phyloP scores from a whole-genome alignment of 1,284 basidiomycete species.

The Athelia psychrophila region DNA sequence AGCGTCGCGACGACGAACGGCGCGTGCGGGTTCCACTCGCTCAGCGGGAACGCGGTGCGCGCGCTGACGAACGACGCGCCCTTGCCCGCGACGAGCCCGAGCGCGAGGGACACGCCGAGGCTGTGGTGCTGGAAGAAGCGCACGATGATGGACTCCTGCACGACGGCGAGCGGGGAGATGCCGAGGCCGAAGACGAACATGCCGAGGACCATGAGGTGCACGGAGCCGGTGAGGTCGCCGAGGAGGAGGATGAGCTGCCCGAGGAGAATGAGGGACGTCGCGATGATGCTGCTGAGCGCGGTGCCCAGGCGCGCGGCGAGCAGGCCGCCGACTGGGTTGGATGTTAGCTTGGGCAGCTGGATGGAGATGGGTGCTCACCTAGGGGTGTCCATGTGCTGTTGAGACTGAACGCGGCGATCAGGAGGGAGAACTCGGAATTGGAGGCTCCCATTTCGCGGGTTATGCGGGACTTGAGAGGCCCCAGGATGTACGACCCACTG shows the following conservation, averaged over 20 bases:
- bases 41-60: slow-evolving; percentile 72
- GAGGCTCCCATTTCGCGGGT: slow-evolving; percentile 71
- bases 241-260: slow-evolving; percentile 62
- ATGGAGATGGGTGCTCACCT: slow-evolving; percentile 21
- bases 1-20: slow-evolving; percentile 70
- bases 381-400: slow-evolving; percentile 84
- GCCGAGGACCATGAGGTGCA: slow-evolving; percentile 66
- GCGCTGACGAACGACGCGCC: slow-evolving; percentile 73
- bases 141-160: slow-evolving; percentile 78
- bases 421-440: slow-evolving; percentile 73
- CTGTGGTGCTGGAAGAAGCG: slow-evolving; percentile 77
- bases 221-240: slow-evolving; percentile 55
- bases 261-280: slow-evolving; percentile 66
- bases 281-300: slow-evolving; percentile 64
- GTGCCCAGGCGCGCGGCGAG: slow-evolving; percentile 68
- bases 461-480: slow-evolving; percentile 71
- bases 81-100: slow-evolving; percentile 78
- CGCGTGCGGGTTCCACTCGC: slow-evolving; percentile 66
- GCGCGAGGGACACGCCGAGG: slow-evolving; percentile 72
- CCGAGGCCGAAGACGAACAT: slow-evolving; percentile 80
- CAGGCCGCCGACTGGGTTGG: slow-evolving; percentile 46
- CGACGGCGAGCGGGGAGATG: slow-evolving; percentile 71
- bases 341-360: too few species aligned
- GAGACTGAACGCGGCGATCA: slow-evolving; percentile 72
- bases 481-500: slow-evolving; percentile 70